These are phyloP conservation scores for Linum trigynum DNA, from an alignment of 345 rosid genomes.

Conservation along the genomic window DNA sequence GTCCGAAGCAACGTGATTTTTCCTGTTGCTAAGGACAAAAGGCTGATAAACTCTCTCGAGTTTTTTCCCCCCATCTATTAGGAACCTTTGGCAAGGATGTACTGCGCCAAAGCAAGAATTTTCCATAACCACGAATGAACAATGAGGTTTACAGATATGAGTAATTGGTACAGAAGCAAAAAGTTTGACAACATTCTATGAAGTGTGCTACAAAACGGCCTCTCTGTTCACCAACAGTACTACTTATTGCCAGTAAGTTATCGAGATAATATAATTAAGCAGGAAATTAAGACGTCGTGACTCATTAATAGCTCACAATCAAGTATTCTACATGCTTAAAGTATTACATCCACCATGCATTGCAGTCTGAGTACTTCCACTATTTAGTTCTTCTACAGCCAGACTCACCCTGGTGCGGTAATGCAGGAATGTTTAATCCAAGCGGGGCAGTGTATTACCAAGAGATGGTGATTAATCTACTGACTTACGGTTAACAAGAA, in stretches of 20 bases:
- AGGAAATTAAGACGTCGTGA: not conserved
- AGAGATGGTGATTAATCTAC: no score
- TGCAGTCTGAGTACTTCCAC: not conserved
- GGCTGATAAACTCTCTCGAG: not conserved
- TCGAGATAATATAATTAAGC: not conserved
- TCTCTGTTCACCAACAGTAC: not conserved
- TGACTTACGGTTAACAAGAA: not conserved
- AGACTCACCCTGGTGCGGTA: not conserved
- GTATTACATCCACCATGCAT: not conserved
- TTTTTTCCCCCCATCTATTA: no score
- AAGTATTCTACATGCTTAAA: no score
- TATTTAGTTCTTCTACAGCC: not conserved
- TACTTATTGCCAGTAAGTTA: not conserved
- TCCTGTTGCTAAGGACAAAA: not conserved
- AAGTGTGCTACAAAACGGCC: not conserved
- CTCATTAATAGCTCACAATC: not conserved
- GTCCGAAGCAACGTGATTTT: not conserved
- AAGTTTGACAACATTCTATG: no score
- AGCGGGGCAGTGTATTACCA: no score
- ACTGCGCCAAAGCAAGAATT: no score
- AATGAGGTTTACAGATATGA: no score
- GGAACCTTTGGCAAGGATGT: no score
- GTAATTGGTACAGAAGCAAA: no score
- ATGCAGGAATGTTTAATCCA: not conserved
- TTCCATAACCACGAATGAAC: no score